Evolutionary conservation across 2,329 filamentous ascomycete genomes (phyloP).

Genomic region (Arthroderma sp.): DNA sequence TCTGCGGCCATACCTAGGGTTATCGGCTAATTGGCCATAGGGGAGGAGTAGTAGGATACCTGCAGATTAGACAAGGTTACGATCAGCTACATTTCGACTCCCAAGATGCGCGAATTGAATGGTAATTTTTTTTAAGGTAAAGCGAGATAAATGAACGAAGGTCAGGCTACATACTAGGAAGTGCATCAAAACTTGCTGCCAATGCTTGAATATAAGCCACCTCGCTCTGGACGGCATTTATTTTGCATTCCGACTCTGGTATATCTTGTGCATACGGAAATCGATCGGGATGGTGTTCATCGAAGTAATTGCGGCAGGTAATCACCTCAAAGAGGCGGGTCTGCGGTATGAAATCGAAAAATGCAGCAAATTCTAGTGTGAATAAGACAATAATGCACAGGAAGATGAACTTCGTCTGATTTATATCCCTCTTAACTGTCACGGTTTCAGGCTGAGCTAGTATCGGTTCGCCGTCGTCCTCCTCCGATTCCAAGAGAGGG

Average conservation of each 20-base stretch:
- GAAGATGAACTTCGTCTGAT: slow-evolving; percentile 9
- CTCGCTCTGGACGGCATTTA: slow-evolving; percentile 38
- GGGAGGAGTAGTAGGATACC: slow-evolving; percentile 39
- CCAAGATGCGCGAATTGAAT: background rate
- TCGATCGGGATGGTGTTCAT: slow-evolving; percentile 31
- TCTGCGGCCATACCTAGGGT: slow-evolving; percentile 33
- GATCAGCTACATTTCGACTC: background rate
- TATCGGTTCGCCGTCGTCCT: background rate
- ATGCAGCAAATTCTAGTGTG: slow-evolving; percentile 11
- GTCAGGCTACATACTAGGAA: slow-evolving; percentile 23
- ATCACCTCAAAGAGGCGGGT: slow-evolving; percentile 41
- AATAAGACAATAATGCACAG: slow-evolving; percentile 9
- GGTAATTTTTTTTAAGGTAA: background rate
- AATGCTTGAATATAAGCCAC: slow-evolving; percentile 41
- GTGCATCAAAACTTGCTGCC: slow-evolving; percentile 38
- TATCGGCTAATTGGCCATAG: slow-evolving; percentile 39
- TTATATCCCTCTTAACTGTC: slow-evolving; percentile 6
- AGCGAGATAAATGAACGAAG: background rate
- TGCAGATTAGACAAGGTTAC: slow-evolving; percentile 6
- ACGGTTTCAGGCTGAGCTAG: background rate
- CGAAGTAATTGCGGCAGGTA: slow-evolving; percentile 37
- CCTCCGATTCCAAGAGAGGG: slow-evolving; percentile 5
- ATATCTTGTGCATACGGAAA: slow-evolving; percentile 34
- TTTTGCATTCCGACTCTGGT: slow-evolving; percentile 39
- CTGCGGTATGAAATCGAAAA: slow-evolving; percentile 12